Evolutionary conservation across 768 basidiomycete genomes (phyloP), one percentile per base, ranked within the genome.

Genomic region (Termitomyces eurrhizus): DNA sequence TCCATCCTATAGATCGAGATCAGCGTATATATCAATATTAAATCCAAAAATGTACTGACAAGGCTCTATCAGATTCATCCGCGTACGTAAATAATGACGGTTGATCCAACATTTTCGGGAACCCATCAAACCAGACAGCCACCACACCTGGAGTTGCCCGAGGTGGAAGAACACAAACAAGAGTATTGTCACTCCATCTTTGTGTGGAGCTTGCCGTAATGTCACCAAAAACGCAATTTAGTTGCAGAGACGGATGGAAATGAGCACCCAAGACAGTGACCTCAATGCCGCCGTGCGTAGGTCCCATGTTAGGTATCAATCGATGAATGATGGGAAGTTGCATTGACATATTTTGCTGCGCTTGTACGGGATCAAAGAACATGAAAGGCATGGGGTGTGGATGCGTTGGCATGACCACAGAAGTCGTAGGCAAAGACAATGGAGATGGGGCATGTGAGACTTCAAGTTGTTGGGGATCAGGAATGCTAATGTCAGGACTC

Each of bases 251-350:
- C 0, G 88, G 81, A 68, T 90, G 86, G 74, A 99, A 98, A 71
- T 95, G 92, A 56, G 90, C 86, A 9, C 97, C 97, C 7, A 97
- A 83, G 18, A 99, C 77, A 2, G 96, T 98, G 37, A 99, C 90
- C 74, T 97, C 94, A 65, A 93, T 94, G 1, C 96, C 96, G 36
- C 95, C 95, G 61, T 89, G 85, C 24, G 92, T 94, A 11, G 94
- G 93, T 13, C 95, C 93, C 61, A 83, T 80, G 57, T 86, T 84
- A 1, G 93, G 93, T 64, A 95, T 93, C 44, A 95, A 83, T 7
- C 92, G 86, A 67, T 93, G 91, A 59, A 95, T 94, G 50, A 81
- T 88, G 13, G 92, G 91, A 42, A 82, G 74, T 56, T 83, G 84
- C 61, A 82, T 69, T 61, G 81, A 77, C 60, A 79, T 60, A 39